Evolutionary conservation across 306 rosid genomes (phyloP).

Genomic region (Ormosia emarginata): DNA sequence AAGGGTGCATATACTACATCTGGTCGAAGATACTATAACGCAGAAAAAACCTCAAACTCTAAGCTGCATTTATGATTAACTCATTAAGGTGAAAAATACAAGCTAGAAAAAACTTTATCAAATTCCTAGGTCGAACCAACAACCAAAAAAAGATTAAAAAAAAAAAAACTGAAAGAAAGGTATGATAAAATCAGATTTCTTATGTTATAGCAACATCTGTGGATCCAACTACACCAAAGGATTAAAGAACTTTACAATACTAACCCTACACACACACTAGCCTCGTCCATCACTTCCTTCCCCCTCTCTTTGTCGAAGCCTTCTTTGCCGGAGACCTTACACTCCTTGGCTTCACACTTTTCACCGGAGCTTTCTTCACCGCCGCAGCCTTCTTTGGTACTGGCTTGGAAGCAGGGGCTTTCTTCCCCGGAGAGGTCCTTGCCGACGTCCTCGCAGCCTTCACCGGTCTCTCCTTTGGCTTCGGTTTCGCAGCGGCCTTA

Average conservation of each 20-base stretch:
- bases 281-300: constrained; percentile 38
- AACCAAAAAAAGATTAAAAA: background rate
- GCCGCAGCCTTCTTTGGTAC: constrained; percentile 44
- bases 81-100: constrained; percentile 15
- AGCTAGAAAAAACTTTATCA: background rate
- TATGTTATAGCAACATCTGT: background rate
- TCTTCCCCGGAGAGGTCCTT: constrained; percentile 66
- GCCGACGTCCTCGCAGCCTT: constrained; percentile 67
- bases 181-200: constrained; percentile 23
- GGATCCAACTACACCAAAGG: constrained; percentile 28
- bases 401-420: constrained; percentile 42
- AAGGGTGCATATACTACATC: background rate
- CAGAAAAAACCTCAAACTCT: background rate
- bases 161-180: background rate
- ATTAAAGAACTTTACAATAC: constrained; percentile 50
- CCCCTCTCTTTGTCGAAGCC: constrained; percentile 43
- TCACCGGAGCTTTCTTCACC: constrained; percentile 45
- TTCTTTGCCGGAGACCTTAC: constrained; percentile 60
- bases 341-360: constrained; percentile 36
- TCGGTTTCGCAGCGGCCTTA: constrained; percentile 20
- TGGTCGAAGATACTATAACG: background rate
- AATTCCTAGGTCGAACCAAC: background rate
- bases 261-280: constrained; percentile 39
- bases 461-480: constrained; percentile 44
- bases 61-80: constrained; percentile 18